phyloP scores from a whole-genome alignment of 129 eudicot species.

The Centella asiatica region DNA sequence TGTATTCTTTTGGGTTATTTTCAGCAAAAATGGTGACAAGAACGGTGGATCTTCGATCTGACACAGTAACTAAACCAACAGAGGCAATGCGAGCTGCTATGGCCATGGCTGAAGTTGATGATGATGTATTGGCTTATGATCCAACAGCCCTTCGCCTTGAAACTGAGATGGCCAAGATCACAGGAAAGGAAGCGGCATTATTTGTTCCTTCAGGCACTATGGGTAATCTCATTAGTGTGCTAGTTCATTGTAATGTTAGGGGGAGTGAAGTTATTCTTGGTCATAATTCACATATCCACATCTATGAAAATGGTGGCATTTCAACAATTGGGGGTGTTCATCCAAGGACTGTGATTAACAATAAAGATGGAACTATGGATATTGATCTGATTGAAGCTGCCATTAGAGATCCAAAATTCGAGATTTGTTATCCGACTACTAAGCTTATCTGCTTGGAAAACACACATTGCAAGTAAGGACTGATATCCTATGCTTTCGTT shows the following conservation, averaged over 20 bases:
- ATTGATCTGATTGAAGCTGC: conserved; percentile 55
- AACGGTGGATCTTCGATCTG: conserved; percentile 82
- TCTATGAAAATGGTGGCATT: conserved; percentile 95
- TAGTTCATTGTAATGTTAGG: conserved; percentile 75
- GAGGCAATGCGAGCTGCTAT: conserved; percentile 87
- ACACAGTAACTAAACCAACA: conserved; percentile 93
- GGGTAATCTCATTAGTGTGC: conserved; percentile 92
- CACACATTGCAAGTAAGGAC: conserved; percentile 84
- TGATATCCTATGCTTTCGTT: background rate
- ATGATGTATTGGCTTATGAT: conserved; percentile 68
- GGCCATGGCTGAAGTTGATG: conserved; percentile 96
- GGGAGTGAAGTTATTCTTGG: conserved; percentile 98
- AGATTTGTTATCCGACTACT: conserved; percentile 71
- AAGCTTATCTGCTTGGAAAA: conserved; percentile 92
- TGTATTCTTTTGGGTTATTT: background rate
- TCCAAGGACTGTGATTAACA: conserved; percentile 74
- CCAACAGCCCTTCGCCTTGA: conserved; percentile 85
- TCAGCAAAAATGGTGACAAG: conserved; percentile 61
- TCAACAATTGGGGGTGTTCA: conserved; percentile 98
- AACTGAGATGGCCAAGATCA: conserved; percentile 65
- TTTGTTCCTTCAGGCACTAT: conserved; percentile 98
- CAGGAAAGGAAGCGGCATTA: conserved; percentile 79
- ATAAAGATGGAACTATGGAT: conserved; percentile 87
- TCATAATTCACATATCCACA: conserved; percentile 71
- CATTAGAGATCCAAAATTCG: conserved; percentile 64